Base-by-base conservation (phyloP, 371 early-diverging fungal genomes). In the Mucor lusitanicus region DNA sequence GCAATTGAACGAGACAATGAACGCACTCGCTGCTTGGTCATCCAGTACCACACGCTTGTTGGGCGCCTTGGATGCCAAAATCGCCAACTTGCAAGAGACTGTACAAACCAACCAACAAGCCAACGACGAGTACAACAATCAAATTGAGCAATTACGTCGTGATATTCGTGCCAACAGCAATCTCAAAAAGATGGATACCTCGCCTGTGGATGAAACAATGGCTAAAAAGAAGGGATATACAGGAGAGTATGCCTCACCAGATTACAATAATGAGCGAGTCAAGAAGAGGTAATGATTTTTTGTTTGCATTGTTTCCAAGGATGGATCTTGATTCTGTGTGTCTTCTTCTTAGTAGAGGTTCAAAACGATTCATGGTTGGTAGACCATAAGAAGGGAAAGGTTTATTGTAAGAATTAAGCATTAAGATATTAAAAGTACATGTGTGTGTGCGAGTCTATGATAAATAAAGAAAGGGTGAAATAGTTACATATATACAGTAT, bases 51-150 rank as follows among this genome's bases (percentile, higher is more conserved):
- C 77, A 55, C 82, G 81, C 33, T 79, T 92, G 50, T 70, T 91
- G 63, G 75, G 73, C n/a, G 88, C 87, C 8, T 85, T 95, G 35
- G 91, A 90, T 68, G 71, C 76, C 40, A 84, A 85, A 72, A 87
- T 96, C 66, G 82, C 60, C 0, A 81, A 81, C 19, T 83, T 93
- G 37, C 75, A 81, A 61, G 83, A 78, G 11, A 70, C 82, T 21
- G 84, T 84, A 12, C 78, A 79, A 39, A 78, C 79, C 61, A 88
- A 91, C 67, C 87, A 89, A 68, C 76, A 72, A n/a, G 77, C 77
- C 19, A 75, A 74, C 15, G 82, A 84, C 12, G 80, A 79, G 0
- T 86, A 85, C 70, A 76, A 78, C 7, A 67, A 72, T 17, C 72
- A 77, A 21, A 39, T 89, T 30, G 90, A 87, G 19, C 69, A 68